A percentile compares a stretch with the other conserved stretches of the same genome.
Evolutionary conservation across 441 rosid species (phyloP).

Genomic region (Pelargonium myrrhifolium): DNA sequence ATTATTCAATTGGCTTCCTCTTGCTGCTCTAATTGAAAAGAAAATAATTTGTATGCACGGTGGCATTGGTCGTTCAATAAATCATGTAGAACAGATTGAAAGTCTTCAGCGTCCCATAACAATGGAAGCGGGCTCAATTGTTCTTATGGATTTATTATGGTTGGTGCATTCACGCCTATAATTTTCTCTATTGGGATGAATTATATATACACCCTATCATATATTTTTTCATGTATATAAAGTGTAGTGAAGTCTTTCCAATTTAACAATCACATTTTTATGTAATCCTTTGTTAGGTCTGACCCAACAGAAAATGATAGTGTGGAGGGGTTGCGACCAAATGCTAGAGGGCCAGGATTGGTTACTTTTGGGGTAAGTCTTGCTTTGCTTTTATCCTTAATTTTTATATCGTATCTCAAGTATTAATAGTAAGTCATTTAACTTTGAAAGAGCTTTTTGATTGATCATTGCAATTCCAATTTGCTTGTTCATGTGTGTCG

Average conservation of each 20-base stretch:
- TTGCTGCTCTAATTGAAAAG: conserved; percentile 94
- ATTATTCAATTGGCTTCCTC: conserved; percentile 92
- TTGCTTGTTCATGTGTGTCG: neutral
- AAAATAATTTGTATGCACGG: conserved; percentile 99
- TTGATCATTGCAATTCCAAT: too few relatives aligned
- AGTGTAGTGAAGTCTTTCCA: neutral
- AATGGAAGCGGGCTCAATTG: conserved; percentile 97
- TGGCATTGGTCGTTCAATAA: conserved; percentile 96
- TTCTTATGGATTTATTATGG: conserved; percentile 97
- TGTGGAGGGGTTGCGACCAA: conserved; percentile 92
- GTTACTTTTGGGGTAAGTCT: conserved; percentile 89
- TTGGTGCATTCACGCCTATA: conserved; percentile 27
- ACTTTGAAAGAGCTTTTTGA: too few relatives aligned
- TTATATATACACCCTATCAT: neutral
- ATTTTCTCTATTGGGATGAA: neutral
- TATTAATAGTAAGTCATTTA: too few relatives aligned
- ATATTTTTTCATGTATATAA: conserved; percentile 9
- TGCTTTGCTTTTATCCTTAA: neutral
- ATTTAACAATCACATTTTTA: conserved; percentile 10
- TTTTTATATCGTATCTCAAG: too few relatives aligned
- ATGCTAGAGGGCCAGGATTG: conserved; percentile 99
- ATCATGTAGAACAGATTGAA: conserved; percentile 93
- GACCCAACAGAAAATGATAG: conserved; percentile 99
- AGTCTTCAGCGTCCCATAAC: conserved; percentile 89
- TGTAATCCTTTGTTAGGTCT: conserved; percentile 50